phyloP scores from a whole-genome alignment of 1,284 basidiomycete species.

The Ustilago nuda region DNA sequence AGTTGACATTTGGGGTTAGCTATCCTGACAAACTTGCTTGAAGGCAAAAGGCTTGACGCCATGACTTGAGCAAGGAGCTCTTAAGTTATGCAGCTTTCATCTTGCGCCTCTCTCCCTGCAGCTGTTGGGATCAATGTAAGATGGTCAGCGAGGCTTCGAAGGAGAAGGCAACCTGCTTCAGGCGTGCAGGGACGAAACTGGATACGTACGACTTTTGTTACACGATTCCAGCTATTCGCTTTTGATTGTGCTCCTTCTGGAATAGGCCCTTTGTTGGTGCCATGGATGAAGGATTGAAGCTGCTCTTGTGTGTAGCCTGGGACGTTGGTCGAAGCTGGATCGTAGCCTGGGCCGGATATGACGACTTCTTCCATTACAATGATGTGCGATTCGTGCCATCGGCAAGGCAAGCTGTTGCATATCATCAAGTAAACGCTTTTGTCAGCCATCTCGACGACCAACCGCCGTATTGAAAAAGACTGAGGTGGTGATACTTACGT shows the following conservation, averaged over 20 bases:
- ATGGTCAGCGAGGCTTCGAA: not conserved
- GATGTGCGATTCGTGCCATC: slow-evolving; percentile 67
- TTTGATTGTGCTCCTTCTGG: slow-evolving; percentile 56
- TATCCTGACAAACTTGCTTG: not conserved
- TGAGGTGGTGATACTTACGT: slow-evolving; percentile 52
- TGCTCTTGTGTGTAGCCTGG: slow-evolving; percentile 54
- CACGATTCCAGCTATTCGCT: slow-evolving; percentile 61
- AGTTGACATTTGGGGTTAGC: too few species aligned
- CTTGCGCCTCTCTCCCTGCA: slow-evolving; percentile 61
- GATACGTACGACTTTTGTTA: slow-evolving; percentile 62
- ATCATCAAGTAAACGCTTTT: not conserved
- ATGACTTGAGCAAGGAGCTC: not conserved
- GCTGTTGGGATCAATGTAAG: slow-evolving; percentile 13
- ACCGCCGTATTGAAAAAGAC: not conserved
- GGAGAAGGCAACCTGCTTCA: not conserved
- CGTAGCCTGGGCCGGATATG: slow-evolving; percentile 60
- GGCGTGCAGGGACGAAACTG: not conserved
- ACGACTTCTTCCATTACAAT: slow-evolving; percentile 68
- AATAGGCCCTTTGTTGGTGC: slow-evolving; percentile 28
- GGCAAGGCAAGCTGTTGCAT: slow-evolving; percentile 56
- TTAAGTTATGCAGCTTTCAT: slow-evolving; percentile 30
- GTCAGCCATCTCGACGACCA: not conserved
- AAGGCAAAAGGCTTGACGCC: not conserved
- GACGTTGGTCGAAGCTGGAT: slow-evolving; percentile 58
- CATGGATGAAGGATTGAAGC: slow-evolving; percentile 50